Base-by-base conservation (phyloP, 1,139 yeast genomes). In the Blastobotrys illinoisensis region DNA sequence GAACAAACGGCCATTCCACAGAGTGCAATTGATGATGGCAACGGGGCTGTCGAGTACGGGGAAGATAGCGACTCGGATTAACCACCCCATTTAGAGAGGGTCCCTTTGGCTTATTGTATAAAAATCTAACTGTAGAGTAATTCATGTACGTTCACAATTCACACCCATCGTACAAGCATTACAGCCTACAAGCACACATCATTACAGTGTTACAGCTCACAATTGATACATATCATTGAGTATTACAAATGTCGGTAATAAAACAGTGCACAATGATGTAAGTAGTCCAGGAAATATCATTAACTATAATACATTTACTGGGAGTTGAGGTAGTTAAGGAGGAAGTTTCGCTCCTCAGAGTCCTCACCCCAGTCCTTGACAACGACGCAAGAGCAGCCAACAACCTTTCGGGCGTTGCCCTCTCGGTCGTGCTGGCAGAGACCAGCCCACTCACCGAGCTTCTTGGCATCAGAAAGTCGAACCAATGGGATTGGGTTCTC, bases 401-500 rank as follows among this genome's bases (percentile, higher is more conserved):
- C 99, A 73, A 93, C 98, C 90, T 93, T 93, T 85, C 98, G 90
- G 81, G 98, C 97, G 85, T 91, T 90, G 81, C 99, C 99, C 74
- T 93, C 99, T 83, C 97, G 90, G 95, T 93, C 99, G 74, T 93
- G 86, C 82, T 90, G 93, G 83, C 97, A 95, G 71, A 93, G 85
- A 86, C 99, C 99, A 74, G 98, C 99, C 99, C 99, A 93, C 84
- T 93, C 98, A 85, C 99, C 99, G 76, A 93, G 87, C 83, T 89
- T 89, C 87, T 93, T 93, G 76, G 98, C 97, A 77, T 95, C 99
- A 70, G 98, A 89, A 70, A 93, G 98, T 88, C 93, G 93, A 86
- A 95, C 88, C 79, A 93, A 85, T 73, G 99, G 98, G 71, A 93
- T 89, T 82, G 89, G 89, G 79, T 86, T 85, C 76, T 89, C 96